Base-by-base conservation (phyloP, 108 stramenopile genomes). In the Skeletonema menzelii region DNA sequence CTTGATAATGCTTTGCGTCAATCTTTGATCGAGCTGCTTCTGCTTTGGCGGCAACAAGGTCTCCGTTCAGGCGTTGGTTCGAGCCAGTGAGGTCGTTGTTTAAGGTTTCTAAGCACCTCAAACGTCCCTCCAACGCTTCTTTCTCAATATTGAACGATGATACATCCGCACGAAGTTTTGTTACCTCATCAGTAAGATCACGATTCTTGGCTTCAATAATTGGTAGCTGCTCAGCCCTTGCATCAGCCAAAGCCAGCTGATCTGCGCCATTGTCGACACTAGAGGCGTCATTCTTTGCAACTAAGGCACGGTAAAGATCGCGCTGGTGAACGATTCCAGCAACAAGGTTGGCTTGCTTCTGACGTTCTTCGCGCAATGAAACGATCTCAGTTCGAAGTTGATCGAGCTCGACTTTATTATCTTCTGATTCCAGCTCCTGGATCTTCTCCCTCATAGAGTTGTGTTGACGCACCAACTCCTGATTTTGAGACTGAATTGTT, bases 251-350 rank as follows among this genome's bases (percentile, higher is more conserved):
- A n/a, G 49, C 59, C 63, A 90, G 80, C 20, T 82, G 78, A 5
- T 67, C 65, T 34, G 68, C 63, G 8, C 65, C 42, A 4, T 76
- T 75, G 8, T 82, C 68, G 24, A 82, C 8, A 30, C 63, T 32
- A 65, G 61, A 64, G 60, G 75, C 72, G 58, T 91, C 89, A 57
- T 91, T 84, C 56, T 88, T 86, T 14, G 76, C 76, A 34, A 92
- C 73, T 35, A 92, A 59, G 6, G 88, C 89, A 24, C 91, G 84
- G 75, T 94, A 96, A 13, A 94, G 68, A 75, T 96, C 93, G 7
- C 95, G 88, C 59, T 94, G 95, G 67, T 94, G 87, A 10, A 91
- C 93, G 53, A 94, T 93, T 31, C 83, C 85, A 37, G 82, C 81
- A 2, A 93, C 91, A 27, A 92, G 65, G n/a, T 58, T 78, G 38